Percentiles rank a stretch among this genome's conserved stretches.
Conservation (phyloP, 192 early-diverging fungal genomes). For the Backusella circina region DNA sequence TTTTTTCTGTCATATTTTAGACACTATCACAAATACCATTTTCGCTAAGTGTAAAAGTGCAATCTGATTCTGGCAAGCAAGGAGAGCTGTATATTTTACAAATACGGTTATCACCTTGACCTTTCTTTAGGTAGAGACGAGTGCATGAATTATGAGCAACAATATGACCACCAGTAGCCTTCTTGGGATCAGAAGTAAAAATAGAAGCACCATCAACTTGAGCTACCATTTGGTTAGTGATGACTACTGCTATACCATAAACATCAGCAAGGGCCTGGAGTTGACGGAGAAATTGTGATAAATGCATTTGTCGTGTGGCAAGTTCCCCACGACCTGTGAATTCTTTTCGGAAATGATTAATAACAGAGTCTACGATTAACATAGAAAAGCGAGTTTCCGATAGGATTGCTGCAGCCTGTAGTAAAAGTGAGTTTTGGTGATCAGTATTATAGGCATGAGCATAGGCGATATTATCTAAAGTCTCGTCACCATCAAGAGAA, state of each 20-base stretch:
- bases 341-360: conserved; percentile 91
- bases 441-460: conserved; percentile 97
- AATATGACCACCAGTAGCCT: conserved; percentile 96
- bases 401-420: conserved; percentile 89
- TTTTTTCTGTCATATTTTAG: conserved; percentile 43
- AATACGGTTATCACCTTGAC: conserved; percentile 84
- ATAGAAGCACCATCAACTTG: conserved; percentile 88
- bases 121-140: conserved; percentile 86
- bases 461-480: conserved; percentile 89
- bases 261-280: conserved; percentile 88
- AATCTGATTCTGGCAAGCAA: conserved; percentile 87
- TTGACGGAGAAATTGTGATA: conserved; percentile 85
- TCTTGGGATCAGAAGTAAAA: conserved; percentile 89
- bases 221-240: conserved; percentile 97
- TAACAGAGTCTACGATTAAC: conserved; percentile 91
- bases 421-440: conserved; percentile 83
- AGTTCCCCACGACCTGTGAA: conserved; percentile 94
- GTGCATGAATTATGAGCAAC: conserved; percentile 96
- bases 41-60: conserved; percentile 86
- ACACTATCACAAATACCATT: conserved; percentile 91
- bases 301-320: conserved; percentile 89
- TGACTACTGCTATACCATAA: conserved; percentile 95
- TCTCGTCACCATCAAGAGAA: conserved; percentile 76
- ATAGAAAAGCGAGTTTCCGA: conserved; percentile 82
- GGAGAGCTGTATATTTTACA: conserved; percentile 98